Percentiles rank a stretch among this genome's conserved stretches.
These are phyloP conservation scores for Penicillium brasilianum DNA, from an alignment of 2,329 filamentous ascomycete species.

Conservation along the genomic window DNA sequence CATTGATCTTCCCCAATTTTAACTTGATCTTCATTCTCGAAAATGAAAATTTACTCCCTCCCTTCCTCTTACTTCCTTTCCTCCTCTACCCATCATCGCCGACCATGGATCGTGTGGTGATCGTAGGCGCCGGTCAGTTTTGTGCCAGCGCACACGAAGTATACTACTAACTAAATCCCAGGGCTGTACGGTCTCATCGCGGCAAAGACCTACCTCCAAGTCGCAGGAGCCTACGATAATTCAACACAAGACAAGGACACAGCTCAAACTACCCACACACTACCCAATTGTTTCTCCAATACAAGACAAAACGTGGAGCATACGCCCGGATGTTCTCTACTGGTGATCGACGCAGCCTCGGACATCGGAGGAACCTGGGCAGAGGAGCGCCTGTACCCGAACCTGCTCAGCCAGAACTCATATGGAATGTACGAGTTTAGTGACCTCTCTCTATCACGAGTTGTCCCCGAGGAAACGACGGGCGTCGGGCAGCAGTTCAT, in stretches of 20 bases:
- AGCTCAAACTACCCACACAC: background rate
- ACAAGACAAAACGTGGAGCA: background rate
- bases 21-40: background rate
- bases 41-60: background rate
- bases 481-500: slow-evolving; percentile 28
- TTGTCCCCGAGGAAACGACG: slow-evolving; percentile 20
- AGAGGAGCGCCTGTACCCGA: slow-evolving; percentile 35
- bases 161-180: slow-evolving; percentile 10
- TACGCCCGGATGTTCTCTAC: slow-evolving; percentile 17
- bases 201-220: slow-evolving; percentile 38
- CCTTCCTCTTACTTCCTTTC: background rate
- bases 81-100: background rate
- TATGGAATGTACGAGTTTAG: slow-evolving; percentile 38
- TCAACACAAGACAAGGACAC: background rate
- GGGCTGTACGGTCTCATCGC: slow-evolving; percentile 37
- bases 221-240: slow-evolving; percentile 21
- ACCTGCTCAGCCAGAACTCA: slow-evolving; percentile 36
- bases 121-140: slow-evolving; percentile 28
- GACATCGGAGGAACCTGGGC: slow-evolving; percentile 37
- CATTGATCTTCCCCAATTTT: background rate
- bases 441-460: slow-evolving; percentile 28
- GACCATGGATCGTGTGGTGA: slow-evolving; percentile 27
- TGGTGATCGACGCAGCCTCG: slow-evolving; percentile 34
- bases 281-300: slow-evolving; percentile 21
- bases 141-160: background rate